Conservation (phyloP, 495 filamentous ascomycete species). For the Hyaloscypha bicolor region DNA sequence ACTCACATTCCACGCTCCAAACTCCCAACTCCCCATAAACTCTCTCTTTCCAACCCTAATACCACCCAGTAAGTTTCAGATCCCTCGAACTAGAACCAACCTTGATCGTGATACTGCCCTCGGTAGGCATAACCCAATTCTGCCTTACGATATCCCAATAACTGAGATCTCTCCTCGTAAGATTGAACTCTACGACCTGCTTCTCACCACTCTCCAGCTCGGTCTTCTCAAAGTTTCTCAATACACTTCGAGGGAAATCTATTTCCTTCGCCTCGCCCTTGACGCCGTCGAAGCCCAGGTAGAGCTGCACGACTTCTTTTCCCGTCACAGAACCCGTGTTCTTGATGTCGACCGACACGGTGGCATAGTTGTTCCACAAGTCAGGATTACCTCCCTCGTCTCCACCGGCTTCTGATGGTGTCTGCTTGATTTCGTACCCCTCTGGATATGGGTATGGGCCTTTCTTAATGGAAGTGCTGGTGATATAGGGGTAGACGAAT, state of each 20-base stretch:
- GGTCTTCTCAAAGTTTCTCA: constrained; percentile 84
- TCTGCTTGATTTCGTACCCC: constrained; percentile 61
- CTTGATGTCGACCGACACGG: constrained; percentile 62
- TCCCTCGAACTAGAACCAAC: constrained; percentile 54
- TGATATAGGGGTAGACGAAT: constrained; percentile 89
- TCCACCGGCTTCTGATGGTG: constrained; percentile 71
- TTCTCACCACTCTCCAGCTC: constrained; percentile 57
- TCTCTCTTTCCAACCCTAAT: constrained; percentile 12
- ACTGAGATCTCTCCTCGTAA: constrained; percentile 74
- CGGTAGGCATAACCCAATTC: constrained; percentile 77
- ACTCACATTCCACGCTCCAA: neutral
- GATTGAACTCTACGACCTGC: constrained; percentile 61
- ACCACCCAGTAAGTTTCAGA: constrained; percentile 38
- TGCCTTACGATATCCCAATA: constrained; percentile 80
- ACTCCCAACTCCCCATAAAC: neutral
- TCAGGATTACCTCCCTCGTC: constrained; percentile 85
- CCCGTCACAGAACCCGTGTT: constrained; percentile 71
- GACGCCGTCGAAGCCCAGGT: constrained; percentile 67
- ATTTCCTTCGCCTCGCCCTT: constrained; percentile 46
- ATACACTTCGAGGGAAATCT: constrained; percentile 74
- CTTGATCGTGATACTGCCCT: constrained; percentile 44
- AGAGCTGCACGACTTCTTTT: constrained; percentile 81
- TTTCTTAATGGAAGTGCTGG: constrained; percentile 51
- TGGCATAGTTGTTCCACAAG: constrained; percentile 69
- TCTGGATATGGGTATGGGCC: constrained; percentile 71